Percentiles rank a stretch among this genome's conserved stretches.
Conservation (phyloP, 2,329 filamentous ascomycete species). For the Aspergillus flavus region DNA sequence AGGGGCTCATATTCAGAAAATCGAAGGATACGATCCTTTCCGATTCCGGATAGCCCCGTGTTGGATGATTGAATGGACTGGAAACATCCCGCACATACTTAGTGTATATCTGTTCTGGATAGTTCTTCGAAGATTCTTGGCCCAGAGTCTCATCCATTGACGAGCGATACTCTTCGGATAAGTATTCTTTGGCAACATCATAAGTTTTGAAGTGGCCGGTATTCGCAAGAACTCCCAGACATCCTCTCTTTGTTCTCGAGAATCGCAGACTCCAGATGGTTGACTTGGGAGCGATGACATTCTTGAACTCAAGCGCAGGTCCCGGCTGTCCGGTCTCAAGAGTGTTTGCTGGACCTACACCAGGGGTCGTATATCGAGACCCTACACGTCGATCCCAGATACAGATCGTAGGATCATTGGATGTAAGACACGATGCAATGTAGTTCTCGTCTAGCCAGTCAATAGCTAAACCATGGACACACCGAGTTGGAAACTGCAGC, state of each 20-base stretch:
- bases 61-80: constrained; percentile 49
- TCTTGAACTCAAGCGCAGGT: constrained; percentile 60
- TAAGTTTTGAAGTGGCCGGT: constrained; percentile 61
- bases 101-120: constrained; percentile 49
- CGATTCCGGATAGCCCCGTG: constrained; percentile 48
- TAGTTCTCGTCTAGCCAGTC: constrained; percentile 67
- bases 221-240: constrained; percentile 61
- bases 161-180: constrained; percentile 41
- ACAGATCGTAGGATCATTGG: constrained; percentile 60
- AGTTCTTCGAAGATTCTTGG: constrained; percentile 41
- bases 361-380: constrained; percentile 39
- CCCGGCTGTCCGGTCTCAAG: constrained; percentile 42
- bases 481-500: constrained; percentile 57
- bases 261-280: constrained; percentile 66
- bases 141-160: constrained; percentile 45
- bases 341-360: constrained; percentile 33
- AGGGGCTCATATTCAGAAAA: constrained; percentile 54
- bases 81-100: constrained; percentile 49
- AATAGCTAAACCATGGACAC: constrained; percentile 66
- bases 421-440: constrained; percentile 60
- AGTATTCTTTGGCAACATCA: constrained; percentile 56
- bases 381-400: constrained; percentile 64
- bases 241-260: constrained; percentile 60
- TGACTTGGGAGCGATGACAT: constrained; percentile 54
- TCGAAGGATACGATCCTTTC: constrained; percentile 62